Evolutionary conservation across 2,329 filamentous ascomycete genomes (phyloP).

Genomic region (Cordyceps fumosorosea): DNA sequence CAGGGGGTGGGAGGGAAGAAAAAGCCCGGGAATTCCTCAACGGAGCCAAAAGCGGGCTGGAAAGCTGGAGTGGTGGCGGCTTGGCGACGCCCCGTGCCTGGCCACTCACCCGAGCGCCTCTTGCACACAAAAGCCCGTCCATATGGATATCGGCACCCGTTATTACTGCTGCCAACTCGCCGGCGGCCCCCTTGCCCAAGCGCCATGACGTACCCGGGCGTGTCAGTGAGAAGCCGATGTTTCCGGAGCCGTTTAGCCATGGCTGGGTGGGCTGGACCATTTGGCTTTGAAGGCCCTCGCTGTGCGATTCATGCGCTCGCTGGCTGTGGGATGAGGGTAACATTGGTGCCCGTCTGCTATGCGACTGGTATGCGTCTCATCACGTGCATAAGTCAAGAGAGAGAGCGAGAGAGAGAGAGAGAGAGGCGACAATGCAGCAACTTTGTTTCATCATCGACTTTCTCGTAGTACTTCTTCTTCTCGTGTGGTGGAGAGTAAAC

Average conservation of each 20-base stretch:
- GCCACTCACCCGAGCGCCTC: background rate
- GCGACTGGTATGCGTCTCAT: too few relatives aligned
- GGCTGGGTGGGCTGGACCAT: too few relatives aligned
- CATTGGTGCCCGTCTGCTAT: too few relatives aligned
- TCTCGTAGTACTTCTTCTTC: too few relatives aligned
- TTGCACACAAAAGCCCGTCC: background rate
- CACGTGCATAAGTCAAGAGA: too few relatives aligned
- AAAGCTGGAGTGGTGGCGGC: constrained; percentile 2
- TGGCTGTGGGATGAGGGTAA: too few relatives aligned
- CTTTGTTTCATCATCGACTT: too few relatives aligned
- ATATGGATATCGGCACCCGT: background rate
- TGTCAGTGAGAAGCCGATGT: background rate
- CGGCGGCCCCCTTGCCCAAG: background rate
- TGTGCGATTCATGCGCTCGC: too few relatives aligned
- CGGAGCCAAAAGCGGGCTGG: background rate
- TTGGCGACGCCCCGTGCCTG: constrained; percentile 4
- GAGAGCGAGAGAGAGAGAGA: too few relatives aligned
- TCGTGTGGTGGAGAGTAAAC: background rate
- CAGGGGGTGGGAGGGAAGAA: background rate
- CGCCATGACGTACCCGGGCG: constrained; percentile 4
- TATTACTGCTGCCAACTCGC: background rate
- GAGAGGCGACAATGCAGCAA: too few relatives aligned
- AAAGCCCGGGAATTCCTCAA: background rate
- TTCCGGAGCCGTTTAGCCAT: background rate
- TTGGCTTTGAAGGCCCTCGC: too few relatives aligned